Evolutionary conservation across 345 rosid species (phyloP).

Genomic region (Heritiera fomes): DNA sequence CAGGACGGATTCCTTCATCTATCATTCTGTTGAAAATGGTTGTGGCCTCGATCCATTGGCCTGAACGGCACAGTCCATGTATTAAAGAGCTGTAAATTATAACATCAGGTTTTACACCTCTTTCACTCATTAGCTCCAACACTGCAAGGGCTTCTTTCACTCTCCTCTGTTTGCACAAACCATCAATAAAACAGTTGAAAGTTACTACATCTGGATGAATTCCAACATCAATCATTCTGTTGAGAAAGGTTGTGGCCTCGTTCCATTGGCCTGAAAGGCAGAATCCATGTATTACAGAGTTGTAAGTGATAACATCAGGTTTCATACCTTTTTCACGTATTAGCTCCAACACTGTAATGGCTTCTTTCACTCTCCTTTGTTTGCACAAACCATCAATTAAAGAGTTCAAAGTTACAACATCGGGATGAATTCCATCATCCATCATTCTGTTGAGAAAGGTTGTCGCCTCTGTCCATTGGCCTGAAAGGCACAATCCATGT

Average conservation of each 20-base stretch:
- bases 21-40: neutral
- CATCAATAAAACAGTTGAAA: neutral
- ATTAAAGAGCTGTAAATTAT: neutral
- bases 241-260: neutral
- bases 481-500: no score
- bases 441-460: no score
- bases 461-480: no score
- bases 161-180: neutral
- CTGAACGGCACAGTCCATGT: neutral
- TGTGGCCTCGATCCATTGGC: neutral
- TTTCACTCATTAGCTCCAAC: neutral
- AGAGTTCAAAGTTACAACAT: no score
- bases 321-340: conserved; percentile 23
- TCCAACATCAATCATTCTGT: neutral
- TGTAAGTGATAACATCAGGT: neutral
- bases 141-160: neutral
- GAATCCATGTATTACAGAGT: neutral
- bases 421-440: no score
- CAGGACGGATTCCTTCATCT: neutral
- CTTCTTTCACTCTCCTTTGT: no score
- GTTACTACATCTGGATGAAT: neutral
- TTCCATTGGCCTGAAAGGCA: neutral
- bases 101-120: neutral
- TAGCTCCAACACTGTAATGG: neutral
- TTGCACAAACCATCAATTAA: no score